phyloP scores from a whole-genome alignment of 2,329 filamentous ascomycete genomes.

The Neofusicoccum sp. region DNA sequence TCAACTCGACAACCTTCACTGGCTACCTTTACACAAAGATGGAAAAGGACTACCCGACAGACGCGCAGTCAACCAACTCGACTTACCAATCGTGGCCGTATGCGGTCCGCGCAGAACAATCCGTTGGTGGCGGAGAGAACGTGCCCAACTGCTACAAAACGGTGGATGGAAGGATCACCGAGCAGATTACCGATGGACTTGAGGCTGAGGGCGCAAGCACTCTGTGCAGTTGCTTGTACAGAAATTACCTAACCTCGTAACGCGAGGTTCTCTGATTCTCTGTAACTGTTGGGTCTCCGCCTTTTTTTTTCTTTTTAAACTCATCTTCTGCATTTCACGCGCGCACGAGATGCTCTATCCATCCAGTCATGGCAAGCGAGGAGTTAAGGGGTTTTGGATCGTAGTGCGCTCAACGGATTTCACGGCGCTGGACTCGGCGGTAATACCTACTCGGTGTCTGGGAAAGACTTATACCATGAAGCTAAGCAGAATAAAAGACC shows the following conservation, averaged over 20 bases:
- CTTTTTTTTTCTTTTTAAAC: background rate
- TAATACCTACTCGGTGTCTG: background rate
- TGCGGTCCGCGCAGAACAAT: slow-evolving; percentile 59
- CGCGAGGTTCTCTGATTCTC: background rate
- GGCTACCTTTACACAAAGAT: slow-evolving; percentile 64
- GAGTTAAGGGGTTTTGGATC: slow-evolving; percentile 2
- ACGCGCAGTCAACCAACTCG: slow-evolving; percentile 25
- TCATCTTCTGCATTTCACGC: background rate
- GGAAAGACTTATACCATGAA: slow-evolving; percentile 3
- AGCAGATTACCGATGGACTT: slow-evolving; percentile 39
- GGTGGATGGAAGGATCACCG: slow-evolving; percentile 40
- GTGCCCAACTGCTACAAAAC: slow-evolving; percentile 58
- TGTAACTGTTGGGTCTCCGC: background rate
- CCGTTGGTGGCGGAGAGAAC: slow-evolving; percentile 50
- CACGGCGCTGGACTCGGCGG: background rate
- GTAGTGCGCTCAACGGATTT: background rate
- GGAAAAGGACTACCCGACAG: slow-evolving; percentile 43
- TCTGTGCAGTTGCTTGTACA: slow-evolving; percentile 52
- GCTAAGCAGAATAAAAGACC: background rate
- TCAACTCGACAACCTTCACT: slow-evolving; percentile 57
- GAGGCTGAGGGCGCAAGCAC: slow-evolving; percentile 36
- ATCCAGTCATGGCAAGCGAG: slow-evolving; percentile 1
- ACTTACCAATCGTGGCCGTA: slow-evolving; percentile 59
- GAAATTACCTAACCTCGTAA: slow-evolving; percentile 34
- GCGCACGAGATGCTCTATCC: background rate